A percentile compares a stretch with the other conserved stretches of the same genome.
Evolutionary conservation across 306 rosid species (phyloP).

Genomic region (Comarum palustre): DNA sequence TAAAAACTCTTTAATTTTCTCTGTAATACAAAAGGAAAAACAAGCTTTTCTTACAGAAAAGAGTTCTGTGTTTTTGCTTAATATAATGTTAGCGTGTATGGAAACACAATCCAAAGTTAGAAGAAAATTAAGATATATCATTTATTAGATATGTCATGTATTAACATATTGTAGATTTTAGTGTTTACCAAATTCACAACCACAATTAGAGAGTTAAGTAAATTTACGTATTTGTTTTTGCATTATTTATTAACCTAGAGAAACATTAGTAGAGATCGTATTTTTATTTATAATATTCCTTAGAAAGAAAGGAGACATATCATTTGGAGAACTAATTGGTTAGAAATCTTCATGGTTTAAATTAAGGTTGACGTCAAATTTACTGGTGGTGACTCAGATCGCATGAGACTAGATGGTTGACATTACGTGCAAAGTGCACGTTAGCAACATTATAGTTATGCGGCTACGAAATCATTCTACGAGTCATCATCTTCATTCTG

Average conservation of each 20-base stretch:
- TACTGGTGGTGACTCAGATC: constrained; percentile 42
- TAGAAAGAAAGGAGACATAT: neutral
- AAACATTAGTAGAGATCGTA: neutral
- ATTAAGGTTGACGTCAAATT: neutral
- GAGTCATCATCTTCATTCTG: constrained; percentile 25
- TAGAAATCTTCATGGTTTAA: neutral
- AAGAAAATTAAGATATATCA: no score
- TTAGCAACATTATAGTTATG: constrained; percentile 20
- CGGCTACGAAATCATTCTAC: constrained; percentile 39
- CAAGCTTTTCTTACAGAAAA: neutral
- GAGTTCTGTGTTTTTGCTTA: neutral
- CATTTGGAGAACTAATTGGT: neutral
- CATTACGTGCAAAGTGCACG: constrained; percentile 23
- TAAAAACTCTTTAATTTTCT: neutral
- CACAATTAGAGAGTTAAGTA: neutral
- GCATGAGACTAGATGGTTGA: constrained; percentile 31
- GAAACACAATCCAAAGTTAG: neutral
- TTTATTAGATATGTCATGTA: no score
- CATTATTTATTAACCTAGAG: neutral
- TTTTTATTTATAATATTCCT: neutral
- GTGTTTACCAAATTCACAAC: neutral
- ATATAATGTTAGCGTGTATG: neutral
- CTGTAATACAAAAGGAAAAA: neutral
- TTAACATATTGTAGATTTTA: no score
- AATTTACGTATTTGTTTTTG: neutral